Evolutionary conservation across 371 early-diverging fungal genomes (phyloP), one percentile per base, ranked within the genome.

Genomic region (Gilbertella persicaria): DNA sequence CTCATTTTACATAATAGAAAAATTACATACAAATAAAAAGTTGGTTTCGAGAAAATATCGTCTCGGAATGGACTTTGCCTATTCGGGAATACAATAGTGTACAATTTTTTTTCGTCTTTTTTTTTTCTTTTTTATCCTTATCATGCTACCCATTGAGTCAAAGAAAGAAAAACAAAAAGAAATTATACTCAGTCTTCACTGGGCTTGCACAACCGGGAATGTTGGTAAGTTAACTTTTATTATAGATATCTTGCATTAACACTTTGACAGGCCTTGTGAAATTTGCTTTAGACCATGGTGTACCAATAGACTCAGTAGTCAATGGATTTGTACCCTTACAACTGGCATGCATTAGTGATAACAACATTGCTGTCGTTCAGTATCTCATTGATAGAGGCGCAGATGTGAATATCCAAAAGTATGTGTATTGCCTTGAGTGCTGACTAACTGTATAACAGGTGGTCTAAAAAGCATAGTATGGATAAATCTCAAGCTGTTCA

Each of bases 371-470:
- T 4, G 78, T 80, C 12, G 75, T 85, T 24, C 80, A 84, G 49
- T 79, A 81, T 45, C 65, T 87, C 21, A 74, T 87, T 35, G 86
- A 86, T 19, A 73, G 79, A 51, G 87, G 86, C 36, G 83, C 84
- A 28, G 81, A 84, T 65, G 75, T 82, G 48, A 85, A 87, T 60
- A 70, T 78, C 6, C 78, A 71, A 56, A 72, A 80, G 71, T 68
- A 55, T 37, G 16, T 16, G 25, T 28, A 24, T 12, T 39, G 5
- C 30, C 25, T 21, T 25, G 30, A 23, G 37, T n/a, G 30, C 13
- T 14, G 36, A 7, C 16, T 50, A n/a, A 33, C 23, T 8, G 17
- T 41, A 21, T 47, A 10, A 2, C 45, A 65, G 66, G 23, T 65
- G 66, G 66, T 53, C 66, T 12, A 60, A 60, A 30, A 65, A 65